Conservation (phyloP, 2,329 filamentous ascomycete species). For the Xylariaceae sp. region DNA sequence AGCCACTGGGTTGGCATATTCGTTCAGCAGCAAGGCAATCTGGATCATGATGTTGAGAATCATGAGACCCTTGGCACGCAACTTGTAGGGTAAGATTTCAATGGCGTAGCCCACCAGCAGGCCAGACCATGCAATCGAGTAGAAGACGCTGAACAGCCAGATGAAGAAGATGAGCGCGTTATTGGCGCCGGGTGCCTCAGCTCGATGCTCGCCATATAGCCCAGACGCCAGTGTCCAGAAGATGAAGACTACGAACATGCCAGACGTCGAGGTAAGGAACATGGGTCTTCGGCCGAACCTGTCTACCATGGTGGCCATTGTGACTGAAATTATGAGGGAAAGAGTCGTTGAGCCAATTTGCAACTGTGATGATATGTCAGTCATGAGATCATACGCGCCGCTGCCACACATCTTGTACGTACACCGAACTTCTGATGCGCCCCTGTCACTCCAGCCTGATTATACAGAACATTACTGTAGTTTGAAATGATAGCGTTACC, state of each 20-base stretch:
- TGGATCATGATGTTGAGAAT: constrained; percentile 55
- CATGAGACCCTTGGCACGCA: constrained; percentile 50
- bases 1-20: constrained; percentile 51
- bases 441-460: constrained; percentile 47
- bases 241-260: constrained; percentile 47
- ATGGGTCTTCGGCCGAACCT: constrained; percentile 52
- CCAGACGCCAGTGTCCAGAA: constrained; percentile 47
- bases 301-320: constrained; percentile 51
- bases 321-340: constrained; percentile 48
- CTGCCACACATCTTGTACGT: constrained; percentile 17
- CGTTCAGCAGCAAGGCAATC: constrained; percentile 51
- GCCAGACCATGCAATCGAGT: constrained; percentile 55
- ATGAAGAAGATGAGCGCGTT: constrained; percentile 46
- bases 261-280: constrained; percentile 44
- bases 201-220: constrained; percentile 40
- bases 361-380: constrained; percentile 28
- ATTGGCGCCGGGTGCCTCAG: constrained; percentile 33
- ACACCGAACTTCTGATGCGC: constrained; percentile 43
- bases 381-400: constrained; percentile 10
- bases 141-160: constrained; percentile 48
- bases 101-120: constrained; percentile 52
- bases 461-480: constrained; percentile 52
- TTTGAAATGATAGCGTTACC: constrained; percentile 59
- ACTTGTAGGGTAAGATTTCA: constrained; percentile 48
- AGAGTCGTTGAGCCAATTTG: constrained; percentile 50